These are phyloP conservation scores for Plasmodium vivax DNA, from an alignment of 169 alveolate species.

Conservation along the genomic window DNA sequence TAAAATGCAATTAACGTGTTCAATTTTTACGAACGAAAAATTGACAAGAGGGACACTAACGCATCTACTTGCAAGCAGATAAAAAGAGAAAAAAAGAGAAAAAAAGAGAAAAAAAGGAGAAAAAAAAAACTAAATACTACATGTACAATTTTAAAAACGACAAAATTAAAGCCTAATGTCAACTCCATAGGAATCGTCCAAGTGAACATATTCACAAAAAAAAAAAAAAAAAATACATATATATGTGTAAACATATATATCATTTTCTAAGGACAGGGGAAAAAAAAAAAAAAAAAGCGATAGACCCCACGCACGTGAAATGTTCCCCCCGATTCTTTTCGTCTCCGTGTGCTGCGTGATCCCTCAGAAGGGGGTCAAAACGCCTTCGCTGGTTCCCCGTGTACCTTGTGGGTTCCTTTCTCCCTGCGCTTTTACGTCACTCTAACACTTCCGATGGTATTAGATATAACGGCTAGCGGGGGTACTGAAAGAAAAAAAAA, in stretches of 20 bases:
- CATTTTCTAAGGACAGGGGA: not conserved
- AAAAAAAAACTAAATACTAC: not conserved
- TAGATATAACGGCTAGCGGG: not conserved
- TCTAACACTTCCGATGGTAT: not conserved
- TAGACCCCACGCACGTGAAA: not conserved
- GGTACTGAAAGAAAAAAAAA: not conserved
- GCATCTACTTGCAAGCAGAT: not conserved
- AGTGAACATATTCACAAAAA: not conserved
- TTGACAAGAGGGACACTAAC: not conserved
- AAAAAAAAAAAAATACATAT: too few relatives aligned
- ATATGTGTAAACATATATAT: not conserved
- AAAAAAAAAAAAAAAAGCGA: not conserved
- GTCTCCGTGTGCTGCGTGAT: not conserved
- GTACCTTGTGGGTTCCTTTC: not conserved
- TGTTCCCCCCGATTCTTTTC: not conserved
- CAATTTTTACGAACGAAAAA: not conserved
- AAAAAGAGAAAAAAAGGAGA: not conserved
- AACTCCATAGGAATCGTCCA: not conserved
- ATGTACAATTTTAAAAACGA: not conserved
- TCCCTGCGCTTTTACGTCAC: not conserved
- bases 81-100: not conserved
- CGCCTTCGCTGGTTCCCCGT: not conserved
- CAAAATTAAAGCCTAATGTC: not conserved
- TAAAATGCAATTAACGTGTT: not conserved
- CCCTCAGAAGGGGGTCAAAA: not conserved